Base-by-base conservation (phyloP, 495 filamentous ascomycete species). In the Penicillium atrosanguineum region DNA sequence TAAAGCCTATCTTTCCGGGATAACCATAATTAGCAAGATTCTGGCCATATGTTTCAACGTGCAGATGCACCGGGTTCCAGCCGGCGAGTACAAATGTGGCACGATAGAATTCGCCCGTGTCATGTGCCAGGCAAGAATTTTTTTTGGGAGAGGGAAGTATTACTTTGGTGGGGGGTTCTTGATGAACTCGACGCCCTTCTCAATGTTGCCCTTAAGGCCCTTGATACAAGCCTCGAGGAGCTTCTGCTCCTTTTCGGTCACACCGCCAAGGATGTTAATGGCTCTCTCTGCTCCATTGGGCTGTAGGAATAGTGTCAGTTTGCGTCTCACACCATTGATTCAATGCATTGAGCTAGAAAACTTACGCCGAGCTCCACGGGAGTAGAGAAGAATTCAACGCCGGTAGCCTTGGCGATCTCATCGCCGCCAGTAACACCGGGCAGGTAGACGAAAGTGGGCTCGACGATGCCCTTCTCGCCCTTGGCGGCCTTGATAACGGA, bases 371-470 rank as follows among this genome's bases (percentile, higher is more conserved):
- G 90, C 71, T 95, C 87, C 49, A 98, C 83, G 19, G 91, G 93
- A 50, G 92, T 90, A 41, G 94, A 96, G 81, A 98, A 98, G 81
- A 88, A 98, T 41, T 97, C 90, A 61, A 86, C 77, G 60, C 92
- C 93, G 53, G 84, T 87, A 48, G 81, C 86, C 79, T 95, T 88
- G 52, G 70, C 76, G 59, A 98, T 86, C 57, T 82, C 90, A 36
- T 90, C 86, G 63, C 95, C 95, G 52, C 95, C 95, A 23, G 86
- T 67, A 40, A 98, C 81, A 67, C 91, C 95, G 46, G 90, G 86
- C 19, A 97, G 85, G 77, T 97, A 96, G 71, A 98, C 84, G 72
- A 85, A 97, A 68, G 90, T 91, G 48, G 95, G 93, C 79, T 96
- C 91, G 45, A 96, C 82, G 62, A 97, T 87, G 57, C 89, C 89